Conservation (phyloP, 1,284 basidiomycete genomes). For the Pseudozyma hubeiensis region DNA sequence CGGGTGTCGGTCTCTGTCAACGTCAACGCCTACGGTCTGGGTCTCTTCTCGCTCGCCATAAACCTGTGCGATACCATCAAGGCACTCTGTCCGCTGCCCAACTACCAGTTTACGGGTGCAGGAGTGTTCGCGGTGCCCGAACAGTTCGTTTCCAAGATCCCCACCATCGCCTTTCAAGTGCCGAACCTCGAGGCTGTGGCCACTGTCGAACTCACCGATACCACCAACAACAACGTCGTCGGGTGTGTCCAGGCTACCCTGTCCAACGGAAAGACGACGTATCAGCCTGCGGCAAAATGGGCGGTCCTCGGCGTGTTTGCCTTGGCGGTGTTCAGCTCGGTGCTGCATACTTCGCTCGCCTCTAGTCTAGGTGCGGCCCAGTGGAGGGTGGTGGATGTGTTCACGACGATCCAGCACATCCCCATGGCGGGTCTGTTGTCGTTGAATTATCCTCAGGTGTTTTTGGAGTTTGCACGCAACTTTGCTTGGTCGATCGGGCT, state of each 20-base stretch:
- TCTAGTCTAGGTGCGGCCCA: constrained; percentile 70
- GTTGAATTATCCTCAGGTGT: constrained; percentile 87
- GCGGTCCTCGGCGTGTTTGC: constrained; percentile 79
- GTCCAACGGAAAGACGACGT: constrained; percentile 87
- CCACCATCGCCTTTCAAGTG: constrained; percentile 83
- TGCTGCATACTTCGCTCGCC: constrained; percentile 75
- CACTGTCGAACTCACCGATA: constrained; percentile 80
- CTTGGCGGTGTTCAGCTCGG: constrained; percentile 76
- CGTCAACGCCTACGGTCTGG: constrained; percentile 65
- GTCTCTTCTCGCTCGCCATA: constrained; percentile 60
- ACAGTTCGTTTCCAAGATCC: constrained; percentile 74
- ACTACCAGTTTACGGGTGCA: constrained; percentile 71
- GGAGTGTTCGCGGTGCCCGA: constrained; percentile 80
- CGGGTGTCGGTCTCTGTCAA: constrained; percentile 49
- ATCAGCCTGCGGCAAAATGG: constrained; percentile 82
- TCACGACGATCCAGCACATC: constrained; percentile 84
- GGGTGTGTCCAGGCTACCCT: constrained; percentile 92
- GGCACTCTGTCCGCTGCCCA: constrained; percentile 64
- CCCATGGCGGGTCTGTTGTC: constrained; percentile 80
- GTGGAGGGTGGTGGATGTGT: constrained; percentile 79
- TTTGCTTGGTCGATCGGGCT: constrained; percentile 90
- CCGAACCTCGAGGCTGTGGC: constrained; percentile 92
- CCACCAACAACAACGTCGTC: constrained; percentile 77
- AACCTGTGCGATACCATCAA: constrained; percentile 62
- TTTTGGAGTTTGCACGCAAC: constrained; percentile 82